These are phyloP conservation scores for Geotrichum phurueaensis DNA, from an alignment of 1,139 yeast genomes.

Conservation along the genomic window DNA sequence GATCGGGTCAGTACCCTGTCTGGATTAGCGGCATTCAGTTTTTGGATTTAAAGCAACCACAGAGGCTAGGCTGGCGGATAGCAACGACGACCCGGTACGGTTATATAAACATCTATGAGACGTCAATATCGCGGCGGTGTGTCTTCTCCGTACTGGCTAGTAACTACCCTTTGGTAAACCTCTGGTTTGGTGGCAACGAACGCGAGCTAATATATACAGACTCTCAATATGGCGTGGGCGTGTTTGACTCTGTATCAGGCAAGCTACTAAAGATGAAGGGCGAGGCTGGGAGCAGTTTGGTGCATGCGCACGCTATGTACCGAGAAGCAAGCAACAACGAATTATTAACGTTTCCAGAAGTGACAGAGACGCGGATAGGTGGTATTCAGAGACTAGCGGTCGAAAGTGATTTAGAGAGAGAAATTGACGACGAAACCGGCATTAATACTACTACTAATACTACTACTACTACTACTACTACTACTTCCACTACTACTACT, in stretches of 20 bases:
- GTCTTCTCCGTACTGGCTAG: conserved; percentile 28
- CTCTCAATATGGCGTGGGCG: conserved; percentile 28
- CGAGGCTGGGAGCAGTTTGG: conserved; percentile 23
- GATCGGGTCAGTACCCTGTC: conserved; percentile 9
- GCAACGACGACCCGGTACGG: conserved; percentile 33
- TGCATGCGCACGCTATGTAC: conserved; percentile 1
- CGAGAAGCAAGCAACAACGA: neutral
- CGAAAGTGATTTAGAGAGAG: conserved; percentile 8
- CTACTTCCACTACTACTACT: neutral
- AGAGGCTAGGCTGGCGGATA: conserved; percentile 28
- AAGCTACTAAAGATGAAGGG: conserved; percentile 22
- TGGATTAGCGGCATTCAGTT: conserved; percentile 36
- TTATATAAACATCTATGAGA: conserved; percentile 33
- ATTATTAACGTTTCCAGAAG: neutral
- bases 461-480: neutral
- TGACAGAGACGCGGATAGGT: conserved; percentile 12
- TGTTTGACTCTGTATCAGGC: conserved; percentile 24
- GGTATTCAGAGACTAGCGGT: neutral
- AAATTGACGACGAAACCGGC: neutral
- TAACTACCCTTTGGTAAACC: conserved; percentile 28
- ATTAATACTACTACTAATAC: neutral
- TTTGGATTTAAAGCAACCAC: conserved; percentile 27
- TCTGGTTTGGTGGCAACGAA: conserved; percentile 22
- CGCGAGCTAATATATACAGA: conserved; percentile 26
- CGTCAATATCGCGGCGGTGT: conserved; percentile 29